phyloP scores from a whole-genome alignment of 805 yeast species.

The Nakazawaea ambrosiae region DNA sequence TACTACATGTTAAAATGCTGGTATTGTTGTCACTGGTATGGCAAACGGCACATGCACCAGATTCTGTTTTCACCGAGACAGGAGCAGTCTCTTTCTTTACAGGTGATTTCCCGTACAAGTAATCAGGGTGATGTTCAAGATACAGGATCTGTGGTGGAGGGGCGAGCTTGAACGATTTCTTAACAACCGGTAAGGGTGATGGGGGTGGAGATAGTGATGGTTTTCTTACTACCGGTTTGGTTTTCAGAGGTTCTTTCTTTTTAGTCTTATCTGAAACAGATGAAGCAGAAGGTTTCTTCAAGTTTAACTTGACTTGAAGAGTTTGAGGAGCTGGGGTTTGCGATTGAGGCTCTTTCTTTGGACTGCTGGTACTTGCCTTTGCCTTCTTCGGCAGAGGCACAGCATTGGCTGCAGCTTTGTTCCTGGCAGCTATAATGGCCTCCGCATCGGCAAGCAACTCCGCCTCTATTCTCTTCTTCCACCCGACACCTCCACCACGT shows the following conservation, averaged over 20 bases:
- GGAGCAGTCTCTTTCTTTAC: neutral
- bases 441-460: constrained; percentile 62
- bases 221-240: neutral
- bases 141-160: constrained; percentile 3
- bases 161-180: constrained; percentile 3
- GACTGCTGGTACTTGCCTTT: neutral
- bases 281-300: constrained; percentile 9
- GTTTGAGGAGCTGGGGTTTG: constrained; percentile 3
- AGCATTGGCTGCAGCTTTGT: too few relatives aligned
- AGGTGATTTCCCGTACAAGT: neutral
- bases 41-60: constrained; percentile 39
- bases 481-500: constrained; percentile 37
- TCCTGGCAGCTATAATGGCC: constrained; percentile 41
- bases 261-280: too few relatives aligned
- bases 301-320: constrained; percentile 8
- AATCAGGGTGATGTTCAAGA: constrained; percentile 3
- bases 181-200: constrained; percentile 17
- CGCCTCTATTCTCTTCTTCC: constrained; percentile 58
- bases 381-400: neutral
- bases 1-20: constrained; percentile 46
- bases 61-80: neutral
- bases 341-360: constrained; percentile 1
- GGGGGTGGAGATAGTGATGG: constrained; percentile 2
- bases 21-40: constrained; percentile 27
- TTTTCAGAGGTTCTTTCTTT: constrained; percentile 7